Evolutionary conservation across 108 stramenopile genomes (phyloP).

Genomic region (Mediolabrus comicus): DNA sequence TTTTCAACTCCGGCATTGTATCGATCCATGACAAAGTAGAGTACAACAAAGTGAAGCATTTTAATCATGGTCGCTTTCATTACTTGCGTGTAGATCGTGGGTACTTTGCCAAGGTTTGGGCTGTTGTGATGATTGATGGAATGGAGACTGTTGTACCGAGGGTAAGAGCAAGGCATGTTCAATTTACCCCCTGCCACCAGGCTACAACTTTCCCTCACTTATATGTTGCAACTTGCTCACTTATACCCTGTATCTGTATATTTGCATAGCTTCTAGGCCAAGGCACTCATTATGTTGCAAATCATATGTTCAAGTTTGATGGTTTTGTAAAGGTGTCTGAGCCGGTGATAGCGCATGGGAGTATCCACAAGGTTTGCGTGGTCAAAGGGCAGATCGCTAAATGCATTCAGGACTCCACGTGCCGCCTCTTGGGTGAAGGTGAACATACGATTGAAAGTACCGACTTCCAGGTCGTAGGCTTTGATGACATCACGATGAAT

Average conservation of each 20-base stretch:
- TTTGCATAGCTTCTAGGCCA: slow-evolving; percentile 12
- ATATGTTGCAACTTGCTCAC: too few species aligned
- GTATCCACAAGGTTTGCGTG: slow-evolving; percentile 23
- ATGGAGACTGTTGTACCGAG: slow-evolving; percentile 24
- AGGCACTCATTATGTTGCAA: slow-evolving; percentile 36
- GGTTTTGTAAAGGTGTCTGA: slow-evolving; percentile 20
- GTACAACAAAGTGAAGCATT: slow-evolving; percentile 2
- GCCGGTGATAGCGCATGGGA: slow-evolving; percentile 27
- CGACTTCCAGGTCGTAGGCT: slow-evolving; percentile 22
- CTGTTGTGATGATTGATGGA: slow-evolving; percentile 9
- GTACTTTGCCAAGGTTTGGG: slow-evolving; percentile 37
- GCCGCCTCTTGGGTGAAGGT: slow-evolving; percentile 38
- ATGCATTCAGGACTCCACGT: slow-evolving; percentile 13
- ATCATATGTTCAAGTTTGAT: slow-evolving; percentile 28
- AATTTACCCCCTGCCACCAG: too few species aligned
- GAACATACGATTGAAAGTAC: slow-evolving; percentile 28
- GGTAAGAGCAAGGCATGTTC: too few species aligned
- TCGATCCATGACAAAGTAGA: background rate
- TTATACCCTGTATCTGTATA: background rate
- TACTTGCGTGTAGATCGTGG: slow-evolving; percentile 34
- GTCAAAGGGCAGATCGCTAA: slow-evolving; percentile 36
- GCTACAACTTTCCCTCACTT: too few species aligned
- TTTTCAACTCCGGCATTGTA: slow-evolving; percentile 36
- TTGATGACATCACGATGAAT: slow-evolving; percentile 4
- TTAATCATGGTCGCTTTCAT: slow-evolving; percentile 30